Evolutionary conservation across 2,329 filamentous ascomycete species (phyloP), one percentile per base, ranked within the genome.

Genomic region (Colletotrichum lentis): DNA sequence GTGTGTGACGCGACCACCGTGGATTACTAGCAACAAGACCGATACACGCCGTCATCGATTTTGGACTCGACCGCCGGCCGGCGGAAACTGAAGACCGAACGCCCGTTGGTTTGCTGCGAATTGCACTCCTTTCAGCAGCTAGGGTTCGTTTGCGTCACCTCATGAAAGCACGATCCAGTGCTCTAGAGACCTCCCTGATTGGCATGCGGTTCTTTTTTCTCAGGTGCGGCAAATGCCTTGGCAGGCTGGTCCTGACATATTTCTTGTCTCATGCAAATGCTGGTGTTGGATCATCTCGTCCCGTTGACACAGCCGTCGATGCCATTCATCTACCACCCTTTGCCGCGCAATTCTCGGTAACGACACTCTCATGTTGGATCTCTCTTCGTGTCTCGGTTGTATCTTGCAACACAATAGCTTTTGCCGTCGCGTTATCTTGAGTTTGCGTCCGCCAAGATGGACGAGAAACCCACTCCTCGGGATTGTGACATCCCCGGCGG

Each of bases 401-500:
- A 18, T 39, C 10, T 20, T 22, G 44, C 31, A 31, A 35, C 41
- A 8, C 46, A n/a, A n/a, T n/a, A 39, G 10, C 14, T 49, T 24
- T 7, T 3, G 11, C 6, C 6, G 14, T 18, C 2, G 37, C 18
- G 12, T 39, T 3, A 16, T 7, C 10, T 18, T 14, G 41, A 27
- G 44, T 22, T 14, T 31, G 20, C 27, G 18, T 27, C 14, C 14
- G 2, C 22, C 59, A 70, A 53, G 22, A 77, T 76, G 74, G 73
- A 76, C 31, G 71, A 74, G 11, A 72, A 50, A 41, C 71, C 71
- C 8, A 77, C 76, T 11, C 76, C 76, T 39, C 70, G 71, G 62
- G 74, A 77, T 61, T 73, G 69, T 20, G 76, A 76, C 64, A 64
- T 78, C 27, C 76, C 76, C 37, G 76, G 76, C 43, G 76, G 76